phyloP scores from a whole-genome alignment of 2,329 filamentous ascomycete species.

The Magnaporthiopsis rhizophila region DNA sequence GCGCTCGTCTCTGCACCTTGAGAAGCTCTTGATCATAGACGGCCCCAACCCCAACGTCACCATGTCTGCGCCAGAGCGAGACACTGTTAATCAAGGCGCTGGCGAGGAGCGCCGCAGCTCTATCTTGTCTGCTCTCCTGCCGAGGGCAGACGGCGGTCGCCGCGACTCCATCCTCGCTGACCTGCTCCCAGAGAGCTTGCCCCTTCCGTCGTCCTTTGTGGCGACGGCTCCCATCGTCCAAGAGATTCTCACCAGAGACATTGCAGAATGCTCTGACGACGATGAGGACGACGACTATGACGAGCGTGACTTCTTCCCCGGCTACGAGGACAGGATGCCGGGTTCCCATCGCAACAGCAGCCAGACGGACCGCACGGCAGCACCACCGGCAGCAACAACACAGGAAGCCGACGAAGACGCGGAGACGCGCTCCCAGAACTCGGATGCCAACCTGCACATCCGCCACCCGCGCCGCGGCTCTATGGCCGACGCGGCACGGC shows the following conservation, averaged over 20 bases:
- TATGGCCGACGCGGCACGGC: slow-evolving; percentile 8
- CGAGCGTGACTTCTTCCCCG: neutral
- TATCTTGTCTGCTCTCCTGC: neutral
- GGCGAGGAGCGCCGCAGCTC: neutral
- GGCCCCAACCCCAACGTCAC: neutral
- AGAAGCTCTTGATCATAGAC: neutral
- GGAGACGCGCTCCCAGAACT: neutral
- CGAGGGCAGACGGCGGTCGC: neutral
- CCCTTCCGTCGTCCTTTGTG: slow-evolving; percentile 13
- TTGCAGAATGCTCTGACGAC: slow-evolving; percentile 15
- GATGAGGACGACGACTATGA: slow-evolving; percentile 9
- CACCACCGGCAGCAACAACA: neutral
- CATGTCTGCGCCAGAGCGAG: neutral
- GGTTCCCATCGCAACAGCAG: neutral
- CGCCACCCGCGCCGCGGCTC: too few species aligned
- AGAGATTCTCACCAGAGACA: slow-evolving; percentile 15
- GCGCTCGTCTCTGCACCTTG: neutral
- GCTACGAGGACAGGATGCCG: neutral
- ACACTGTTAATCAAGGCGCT: neutral
- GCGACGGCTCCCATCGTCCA: slow-evolving; percentile 15
- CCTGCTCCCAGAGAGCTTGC: slow-evolving; percentile 11
- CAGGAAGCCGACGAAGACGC: neutral
- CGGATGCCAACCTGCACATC: neutral
- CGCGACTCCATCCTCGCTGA: slow-evolving; percentile 14
- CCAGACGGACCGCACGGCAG: neutral